Percentiles rank a stretch among this genome's conserved stretches.
These are phyloP conservation scores for Solanum chaucha DNA, from an alignment of 257 asterid genomes.

Conservation along the genomic window DNA sequence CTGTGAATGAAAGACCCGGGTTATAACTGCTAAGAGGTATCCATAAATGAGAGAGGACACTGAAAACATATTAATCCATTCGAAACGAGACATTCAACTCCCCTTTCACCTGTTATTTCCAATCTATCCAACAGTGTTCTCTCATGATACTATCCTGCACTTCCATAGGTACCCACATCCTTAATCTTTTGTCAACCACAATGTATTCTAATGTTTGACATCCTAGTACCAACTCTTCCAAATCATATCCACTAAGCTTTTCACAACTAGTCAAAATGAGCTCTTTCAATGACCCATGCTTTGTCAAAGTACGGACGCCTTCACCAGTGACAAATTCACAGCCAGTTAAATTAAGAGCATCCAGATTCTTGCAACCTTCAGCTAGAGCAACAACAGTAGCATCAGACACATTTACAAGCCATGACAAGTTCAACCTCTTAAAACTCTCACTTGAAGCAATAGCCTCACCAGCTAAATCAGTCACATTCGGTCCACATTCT, in stretches of 20 bases:
- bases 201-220: constrained; percentile 12
- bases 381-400: constrained; percentile 13
- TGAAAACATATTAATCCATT: neutral
- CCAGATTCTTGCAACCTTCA: constrained; percentile 9
- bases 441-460: constrained; percentile 5
- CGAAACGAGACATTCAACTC: neutral
- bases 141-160: constrained; percentile 7
- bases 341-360: constrained; percentile 12
- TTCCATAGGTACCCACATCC: constrained; percentile 7
- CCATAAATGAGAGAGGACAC: neutral
- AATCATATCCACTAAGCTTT: constrained; percentile 4
- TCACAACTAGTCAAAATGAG: constrained; percentile 9
- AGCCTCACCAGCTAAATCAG: constrained; percentile 1
- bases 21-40: neutral
- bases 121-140: constrained; percentile 6
- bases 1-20: neutral
- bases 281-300: constrained; percentile 8
- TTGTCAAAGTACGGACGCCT: constrained; percentile 11
- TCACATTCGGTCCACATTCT: constrained; percentile 17
- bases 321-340: constrained; percentile 9
- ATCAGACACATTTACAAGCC: constrained; percentile 15
- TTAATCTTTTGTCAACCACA: constrained; percentile 8
- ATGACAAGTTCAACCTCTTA: constrained; percentile 16
- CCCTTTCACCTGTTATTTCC: constrained; percentile 1
- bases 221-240: constrained; percentile 15